phyloP scores from a whole-genome alignment of 1,139 yeast genomes.

The Torulaspora globosa region DNA sequence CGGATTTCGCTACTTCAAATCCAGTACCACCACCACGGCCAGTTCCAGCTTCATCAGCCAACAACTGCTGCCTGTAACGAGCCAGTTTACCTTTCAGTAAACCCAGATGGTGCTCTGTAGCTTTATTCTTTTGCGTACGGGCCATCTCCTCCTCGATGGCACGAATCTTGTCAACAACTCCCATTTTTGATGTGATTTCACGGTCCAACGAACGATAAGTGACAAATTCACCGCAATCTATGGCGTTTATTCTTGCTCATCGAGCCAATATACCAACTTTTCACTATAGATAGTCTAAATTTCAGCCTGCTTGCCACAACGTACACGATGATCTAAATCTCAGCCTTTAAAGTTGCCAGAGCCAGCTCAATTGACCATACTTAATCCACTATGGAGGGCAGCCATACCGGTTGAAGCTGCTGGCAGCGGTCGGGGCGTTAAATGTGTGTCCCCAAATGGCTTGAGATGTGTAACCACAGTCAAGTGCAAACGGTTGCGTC shows the following conservation, averaged over 20 bases:
- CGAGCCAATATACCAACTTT: neutral
- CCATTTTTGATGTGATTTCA: slow-evolving; percentile 23
- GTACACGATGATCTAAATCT: neutral
- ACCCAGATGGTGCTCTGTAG: slow-evolving; percentile 96
- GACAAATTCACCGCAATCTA: neutral
- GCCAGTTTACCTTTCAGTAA: slow-evolving; percentile 91
- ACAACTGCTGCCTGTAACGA: slow-evolving; percentile 82
- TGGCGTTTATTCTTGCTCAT: slow-evolving; percentile 2
- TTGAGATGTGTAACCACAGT: neutral
- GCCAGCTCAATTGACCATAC: neutral
- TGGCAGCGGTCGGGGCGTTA: too few species aligned
- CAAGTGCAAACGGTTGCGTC: neutral
- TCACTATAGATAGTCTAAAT: neutral
- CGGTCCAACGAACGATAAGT: neutral
- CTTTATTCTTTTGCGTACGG: slow-evolving; percentile 94
- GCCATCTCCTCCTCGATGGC: slow-evolving; percentile 92
- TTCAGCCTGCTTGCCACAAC: neutral
- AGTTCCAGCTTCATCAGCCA: slow-evolving; percentile 84
- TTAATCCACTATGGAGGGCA: too few species aligned
- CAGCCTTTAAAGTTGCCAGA: too few species aligned
- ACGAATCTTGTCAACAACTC: slow-evolving; percentile 65
- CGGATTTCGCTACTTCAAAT: slow-evolving; percentile 91
- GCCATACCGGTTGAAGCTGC: too few species aligned
- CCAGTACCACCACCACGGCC: slow-evolving; percentile 74
- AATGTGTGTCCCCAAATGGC: too few species aligned